Conservation (phyloP, 129 eudicot species). For the Centaurea solstitialis region DNA sequence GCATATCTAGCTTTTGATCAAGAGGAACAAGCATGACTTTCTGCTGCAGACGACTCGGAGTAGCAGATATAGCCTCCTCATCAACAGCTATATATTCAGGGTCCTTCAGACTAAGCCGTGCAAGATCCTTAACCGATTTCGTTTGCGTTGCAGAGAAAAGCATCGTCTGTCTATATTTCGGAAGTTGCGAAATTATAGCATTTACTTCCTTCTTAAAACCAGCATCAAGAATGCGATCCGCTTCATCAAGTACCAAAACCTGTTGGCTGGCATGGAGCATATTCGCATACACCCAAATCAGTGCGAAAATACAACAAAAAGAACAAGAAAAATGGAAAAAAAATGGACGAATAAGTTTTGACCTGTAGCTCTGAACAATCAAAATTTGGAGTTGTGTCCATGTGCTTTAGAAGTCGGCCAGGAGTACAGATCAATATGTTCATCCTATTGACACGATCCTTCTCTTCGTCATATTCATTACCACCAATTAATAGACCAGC, state of each 20-base stretch:
- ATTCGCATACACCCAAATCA: conserved; percentile 43
- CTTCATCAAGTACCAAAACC: conserved; percentile 98
- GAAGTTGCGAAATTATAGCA: conserved; percentile 89
- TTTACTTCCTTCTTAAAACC: conserved; percentile 80
- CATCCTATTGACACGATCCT: conserved; percentile 74
- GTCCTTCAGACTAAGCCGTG: conserved; percentile 88
- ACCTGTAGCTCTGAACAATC: conserved; percentile 95
- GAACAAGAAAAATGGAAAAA: neutral
- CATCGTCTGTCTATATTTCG: conserved; percentile 73
- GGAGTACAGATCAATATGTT: conserved; percentile 93
- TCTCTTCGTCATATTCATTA: conserved; percentile 75
- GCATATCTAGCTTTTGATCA: conserved; percentile 81
- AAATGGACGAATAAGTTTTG: conserved; percentile 5
- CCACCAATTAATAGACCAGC: conserved; percentile 98
- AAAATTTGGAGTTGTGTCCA: conserved; percentile 93
- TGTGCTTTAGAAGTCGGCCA: conserved; percentile 97
- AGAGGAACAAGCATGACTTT: conserved; percentile 82
- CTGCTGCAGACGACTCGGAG: conserved; percentile 72
- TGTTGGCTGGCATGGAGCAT: conserved; percentile 47
- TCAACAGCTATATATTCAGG: conserved; percentile 93
- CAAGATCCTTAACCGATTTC: conserved; percentile 89
- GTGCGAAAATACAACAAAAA: conserved; percentile 3
- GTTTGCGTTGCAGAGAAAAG: conserved; percentile 94
- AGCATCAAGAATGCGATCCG: conserved; percentile 91
- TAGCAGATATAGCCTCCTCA: conserved; percentile 74